phyloP scores from a whole-genome alignment of 331 rosid species.

The Spiraea crenata region DNA sequence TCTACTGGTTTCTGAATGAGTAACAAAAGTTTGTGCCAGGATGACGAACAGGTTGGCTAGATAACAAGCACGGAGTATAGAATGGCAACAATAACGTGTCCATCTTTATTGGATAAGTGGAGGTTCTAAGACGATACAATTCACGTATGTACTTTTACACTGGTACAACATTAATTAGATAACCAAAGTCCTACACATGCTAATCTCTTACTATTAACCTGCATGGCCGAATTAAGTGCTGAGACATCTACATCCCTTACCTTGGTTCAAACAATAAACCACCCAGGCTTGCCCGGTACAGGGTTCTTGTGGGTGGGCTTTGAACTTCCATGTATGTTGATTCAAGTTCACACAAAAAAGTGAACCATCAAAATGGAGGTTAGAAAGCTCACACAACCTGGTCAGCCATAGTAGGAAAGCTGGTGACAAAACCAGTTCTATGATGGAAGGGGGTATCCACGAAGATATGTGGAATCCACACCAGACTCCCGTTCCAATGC shows the following conservation, averaged over 20 bases:
- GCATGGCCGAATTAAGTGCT: not conserved
- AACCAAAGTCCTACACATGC: not conserved
- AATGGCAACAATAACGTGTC: too few relatives aligned
- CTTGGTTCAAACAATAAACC: not conserved
- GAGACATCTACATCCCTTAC: not conserved
- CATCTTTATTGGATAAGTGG: too few relatives aligned
- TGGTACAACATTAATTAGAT: not conserved
- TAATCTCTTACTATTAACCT: not conserved
- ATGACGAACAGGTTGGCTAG: too few relatives aligned
- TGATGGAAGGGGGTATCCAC: conserved; percentile 54
- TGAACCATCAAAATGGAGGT: not conserved
- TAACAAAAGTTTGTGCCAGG: too few relatives aligned
- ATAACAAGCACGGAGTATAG: too few relatives aligned
- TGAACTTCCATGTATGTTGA: not conserved
- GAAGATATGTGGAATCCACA: conserved; percentile 53
- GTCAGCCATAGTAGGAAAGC: conserved; percentile 1
- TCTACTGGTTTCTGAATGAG: too few relatives aligned
- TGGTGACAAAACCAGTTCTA: conserved; percentile 11
- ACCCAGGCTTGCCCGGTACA: not conserved
- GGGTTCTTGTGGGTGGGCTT: not conserved
- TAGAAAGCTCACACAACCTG: not conserved
- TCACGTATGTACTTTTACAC: not conserved
- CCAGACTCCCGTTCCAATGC: conserved; percentile 53
- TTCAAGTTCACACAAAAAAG: not conserved
- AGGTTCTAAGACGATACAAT: too few relatives aligned